Conservation (phyloP, 2,329 filamentous ascomycete species). For the Fusarium hainanense region DNA sequence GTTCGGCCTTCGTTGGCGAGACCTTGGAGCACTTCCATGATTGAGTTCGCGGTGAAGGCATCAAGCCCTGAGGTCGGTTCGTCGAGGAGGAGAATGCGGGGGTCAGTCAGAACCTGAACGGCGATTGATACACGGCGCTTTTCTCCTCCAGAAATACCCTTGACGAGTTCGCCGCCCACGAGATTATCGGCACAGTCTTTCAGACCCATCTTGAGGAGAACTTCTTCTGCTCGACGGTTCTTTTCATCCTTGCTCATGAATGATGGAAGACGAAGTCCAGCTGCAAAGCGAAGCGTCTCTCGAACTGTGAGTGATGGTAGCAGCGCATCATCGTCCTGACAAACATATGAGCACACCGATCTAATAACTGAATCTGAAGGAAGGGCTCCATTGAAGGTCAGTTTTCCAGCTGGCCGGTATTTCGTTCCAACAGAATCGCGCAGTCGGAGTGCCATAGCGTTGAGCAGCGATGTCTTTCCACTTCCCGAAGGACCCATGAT, state of each 20-base stretch:
- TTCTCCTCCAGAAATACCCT: slow-evolving; percentile 83
- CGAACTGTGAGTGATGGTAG: slow-evolving; percentile 79
- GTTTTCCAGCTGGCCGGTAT: slow-evolving; percentile 70
- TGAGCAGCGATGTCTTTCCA: slow-evolving; percentile 80
- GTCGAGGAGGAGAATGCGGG: slow-evolving; percentile 77
- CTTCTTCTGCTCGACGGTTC: slow-evolving; percentile 73
- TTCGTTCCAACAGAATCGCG: slow-evolving; percentile 69
- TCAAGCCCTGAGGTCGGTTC: slow-evolving; percentile 82
- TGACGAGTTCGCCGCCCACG: slow-evolving; percentile 76
- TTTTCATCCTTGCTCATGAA: slow-evolving; percentile 79
- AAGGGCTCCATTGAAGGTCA: slow-evolving; percentile 76
- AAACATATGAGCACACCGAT: slow-evolving; percentile 80
- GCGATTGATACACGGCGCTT: slow-evolving; percentile 82
- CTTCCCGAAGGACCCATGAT: slow-evolving; percentile 85
- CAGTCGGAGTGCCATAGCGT: slow-evolving; percentile 76
- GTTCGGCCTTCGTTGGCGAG: slow-evolving; percentile 79
- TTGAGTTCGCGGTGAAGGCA: slow-evolving; percentile 80
- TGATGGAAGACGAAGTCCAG: slow-evolving; percentile 74
- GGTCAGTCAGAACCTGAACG: slow-evolving; percentile 80
- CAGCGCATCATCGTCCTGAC: slow-evolving; percentile 81
- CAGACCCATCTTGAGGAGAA: slow-evolving; percentile 78
- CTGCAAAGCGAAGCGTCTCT: slow-evolving; percentile 78
- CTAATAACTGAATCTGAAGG: slow-evolving; percentile 76
- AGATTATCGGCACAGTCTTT: slow-evolving; percentile 83
- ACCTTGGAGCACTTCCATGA: slow-evolving; percentile 77